These are phyloP conservation scores for Paramecium octaurelia DNA, from an alignment of 73 alveolate genomes.

Conservation along the genomic window DNA sequence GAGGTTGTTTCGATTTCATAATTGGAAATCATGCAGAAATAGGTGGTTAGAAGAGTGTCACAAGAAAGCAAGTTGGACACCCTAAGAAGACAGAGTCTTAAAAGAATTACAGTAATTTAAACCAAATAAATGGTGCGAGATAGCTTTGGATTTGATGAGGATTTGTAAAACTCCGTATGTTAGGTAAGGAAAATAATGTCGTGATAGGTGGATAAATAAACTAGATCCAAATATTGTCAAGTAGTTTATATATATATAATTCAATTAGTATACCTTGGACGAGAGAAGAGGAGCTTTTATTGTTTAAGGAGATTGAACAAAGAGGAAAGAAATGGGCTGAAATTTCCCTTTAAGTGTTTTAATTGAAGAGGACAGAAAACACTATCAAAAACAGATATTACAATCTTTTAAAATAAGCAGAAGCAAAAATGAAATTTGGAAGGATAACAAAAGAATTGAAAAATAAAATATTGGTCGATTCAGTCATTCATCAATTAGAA, in stretches of 20 bases:
- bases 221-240: slow-evolving; percentile 2
- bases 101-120: background rate
- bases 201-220: slow-evolving; percentile 49
- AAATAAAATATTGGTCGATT: background rate
- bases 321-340: slow-evolving; percentile 48
- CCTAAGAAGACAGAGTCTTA: background rate
- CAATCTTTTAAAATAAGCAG: background rate
- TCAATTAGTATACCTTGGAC: background rate
- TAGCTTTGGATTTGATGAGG: slow-evolving; percentile 21
- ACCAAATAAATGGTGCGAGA: slow-evolving; percentile 45
- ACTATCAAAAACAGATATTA: slow-evolving; percentile 8
- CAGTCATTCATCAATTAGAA: background rate
- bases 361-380: slow-evolving; percentile 1
- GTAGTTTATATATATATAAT: background rate
- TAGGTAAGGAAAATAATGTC: slow-evolving; percentile 19
- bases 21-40: slow-evolving; percentile 44
- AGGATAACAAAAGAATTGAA: background rate
- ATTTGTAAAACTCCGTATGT: slow-evolving; percentile 1
- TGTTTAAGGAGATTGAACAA: background rate
- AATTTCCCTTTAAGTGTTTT: background rate
- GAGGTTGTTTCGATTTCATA: background rate
- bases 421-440: background rate
- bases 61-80: background rate
- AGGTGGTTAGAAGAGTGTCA: background rate
- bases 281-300: background rate